A percentile compares a stretch with the other conserved stretches of the same genome.
Evolutionary conservation across 163 green algal genomes (phyloP).

Genomic region (Scenedesmus sp.): DNA sequence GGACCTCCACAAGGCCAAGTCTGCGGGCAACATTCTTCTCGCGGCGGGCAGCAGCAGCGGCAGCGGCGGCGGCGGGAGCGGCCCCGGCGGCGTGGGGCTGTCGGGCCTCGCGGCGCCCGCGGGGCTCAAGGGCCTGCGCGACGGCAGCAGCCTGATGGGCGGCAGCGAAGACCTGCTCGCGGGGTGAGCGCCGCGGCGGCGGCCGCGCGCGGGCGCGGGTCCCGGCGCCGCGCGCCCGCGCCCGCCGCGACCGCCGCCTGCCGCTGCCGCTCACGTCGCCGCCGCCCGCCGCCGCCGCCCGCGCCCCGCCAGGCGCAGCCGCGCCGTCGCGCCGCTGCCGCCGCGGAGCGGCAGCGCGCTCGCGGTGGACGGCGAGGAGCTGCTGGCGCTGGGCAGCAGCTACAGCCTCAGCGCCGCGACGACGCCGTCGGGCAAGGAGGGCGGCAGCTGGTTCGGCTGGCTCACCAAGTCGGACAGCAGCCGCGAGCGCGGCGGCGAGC

Average conservation of each 20-base stretch:
- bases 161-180: constrained; percentile 18
- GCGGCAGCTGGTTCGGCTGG: constrained; percentile 42
- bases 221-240: no score
- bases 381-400: constrained; percentile 15
- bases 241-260: no score
- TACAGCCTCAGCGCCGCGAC: constrained; percentile 4
- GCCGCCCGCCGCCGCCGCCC: background rate
- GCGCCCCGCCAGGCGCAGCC: constrained; percentile 13
- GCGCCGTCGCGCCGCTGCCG: background rate
- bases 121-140: constrained; percentile 31
- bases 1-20: constrained; percentile 41
- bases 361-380: background rate
- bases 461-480: constrained; percentile 19
- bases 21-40: constrained; percentile 27
- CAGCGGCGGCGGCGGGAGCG: background rate
- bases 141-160: constrained; percentile 11
- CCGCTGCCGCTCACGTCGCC: background rate
- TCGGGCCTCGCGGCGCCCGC: background rate
- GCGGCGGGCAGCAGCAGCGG: background rate
- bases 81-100: background rate
- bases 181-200: constrained; percentile 4
- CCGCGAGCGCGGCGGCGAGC: constrained; percentile 12
- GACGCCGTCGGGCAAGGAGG: constrained; percentile 11
- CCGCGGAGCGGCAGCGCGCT: background rate
- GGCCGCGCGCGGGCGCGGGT: no score